phyloP scores from a whole-genome alignment of 257 asterid species.

The Przewalskia tangutica region DNA sequence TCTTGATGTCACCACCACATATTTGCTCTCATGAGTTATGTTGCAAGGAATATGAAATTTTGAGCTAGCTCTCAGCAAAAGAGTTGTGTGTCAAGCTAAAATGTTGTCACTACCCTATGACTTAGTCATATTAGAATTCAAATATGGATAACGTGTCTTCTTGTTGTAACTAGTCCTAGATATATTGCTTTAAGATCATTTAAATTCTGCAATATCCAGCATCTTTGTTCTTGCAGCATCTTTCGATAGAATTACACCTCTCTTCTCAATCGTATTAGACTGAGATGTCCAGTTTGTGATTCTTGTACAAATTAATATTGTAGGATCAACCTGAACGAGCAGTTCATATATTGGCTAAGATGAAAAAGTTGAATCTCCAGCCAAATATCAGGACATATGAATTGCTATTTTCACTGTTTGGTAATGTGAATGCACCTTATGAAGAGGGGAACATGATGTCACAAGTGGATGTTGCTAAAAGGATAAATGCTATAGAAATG shows the following conservation, averaged over 20 bases:
- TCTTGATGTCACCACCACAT: not conserved
- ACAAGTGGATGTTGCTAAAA: conserved; percentile 56
- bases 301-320: conserved; percentile 21
- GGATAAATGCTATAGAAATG: conserved; percentile 68
- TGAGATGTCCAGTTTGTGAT: conserved; percentile 3
- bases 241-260: not conserved
- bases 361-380: conserved; percentile 40
- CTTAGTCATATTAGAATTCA: not conserved
- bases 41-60: not conserved
- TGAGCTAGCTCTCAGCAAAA: not conserved
- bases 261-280: not conserved
- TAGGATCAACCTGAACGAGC: conserved; percentile 88
- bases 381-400: conserved; percentile 74
- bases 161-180: not conserved
- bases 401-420: conserved; percentile 65
- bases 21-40: not conserved
- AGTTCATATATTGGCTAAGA: conserved; percentile 41
- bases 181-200: not conserved
- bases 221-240: not conserved
- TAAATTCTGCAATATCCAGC: not conserved
- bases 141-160: not conserved
- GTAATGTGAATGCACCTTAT: conserved; percentile 67
- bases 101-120: not conserved
- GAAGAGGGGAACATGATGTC: conserved; percentile 51
- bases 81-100: not conserved